Percentiles rank a stretch among this genome's conserved stretches.
Evolutionary conservation across 23 red algal genomes (phyloP).

Genomic region (Agarophyton chilense): DNA sequence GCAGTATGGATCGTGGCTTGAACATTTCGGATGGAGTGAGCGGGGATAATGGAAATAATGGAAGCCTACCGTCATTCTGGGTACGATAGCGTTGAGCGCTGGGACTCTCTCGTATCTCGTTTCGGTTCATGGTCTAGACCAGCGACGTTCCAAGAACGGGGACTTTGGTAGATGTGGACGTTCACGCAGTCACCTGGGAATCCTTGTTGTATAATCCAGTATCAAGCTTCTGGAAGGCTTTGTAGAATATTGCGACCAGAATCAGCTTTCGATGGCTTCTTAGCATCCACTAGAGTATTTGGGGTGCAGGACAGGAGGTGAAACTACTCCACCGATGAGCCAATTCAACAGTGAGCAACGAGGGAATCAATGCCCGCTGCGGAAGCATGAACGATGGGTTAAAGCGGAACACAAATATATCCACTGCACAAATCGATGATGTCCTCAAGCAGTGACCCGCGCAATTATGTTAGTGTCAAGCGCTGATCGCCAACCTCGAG

Average conservation of each 20-base stretch:
- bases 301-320: not conserved
- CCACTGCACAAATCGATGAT: not conserved
- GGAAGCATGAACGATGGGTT: not conserved
- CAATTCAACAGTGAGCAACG: not conserved
- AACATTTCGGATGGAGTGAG: not conserved
- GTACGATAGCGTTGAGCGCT: not conserved
- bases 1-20: not conserved
- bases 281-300: not conserved
- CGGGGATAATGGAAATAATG: not conserved
- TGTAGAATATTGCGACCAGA: not conserved
- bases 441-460: not conserved
- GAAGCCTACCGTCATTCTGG: not conserved
- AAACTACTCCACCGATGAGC: not conserved
- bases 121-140: conserved; percentile 4
- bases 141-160: not conserved
- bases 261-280: not conserved
- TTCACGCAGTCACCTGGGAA: not conserved
- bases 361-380: not conserved
- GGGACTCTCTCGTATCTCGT: not conserved
- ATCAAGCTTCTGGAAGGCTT: not conserved
- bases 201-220: not conserved
- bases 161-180: not conserved
- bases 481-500: too few relatives aligned
- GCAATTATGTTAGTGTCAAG: not conserved
- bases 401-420: not conserved